These are phyloP conservation scores for Xylariaceae sp. DNA, from an alignment of 2,329 filamentous ascomycete genomes.

Conservation along the genomic window DNA sequence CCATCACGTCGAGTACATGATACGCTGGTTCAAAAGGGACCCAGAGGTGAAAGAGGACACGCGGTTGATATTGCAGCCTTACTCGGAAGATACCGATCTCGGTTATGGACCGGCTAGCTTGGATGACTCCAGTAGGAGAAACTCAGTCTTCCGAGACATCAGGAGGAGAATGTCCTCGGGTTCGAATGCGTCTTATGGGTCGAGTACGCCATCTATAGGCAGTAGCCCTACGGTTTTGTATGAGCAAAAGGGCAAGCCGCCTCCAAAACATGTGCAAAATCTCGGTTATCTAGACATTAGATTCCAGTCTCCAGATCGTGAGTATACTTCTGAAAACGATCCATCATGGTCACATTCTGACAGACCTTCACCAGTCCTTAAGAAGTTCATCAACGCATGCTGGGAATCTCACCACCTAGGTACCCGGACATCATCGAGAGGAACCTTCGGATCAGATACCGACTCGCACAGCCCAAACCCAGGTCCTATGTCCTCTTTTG, in stretches of 20 bases:
- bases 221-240: slow-evolving; percentile 21
- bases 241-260: slow-evolving; percentile 26
- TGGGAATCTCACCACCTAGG: slow-evolving; percentile 29
- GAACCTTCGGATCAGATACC: slow-evolving; percentile 4
- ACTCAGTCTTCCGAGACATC: slow-evolving; percentile 4
- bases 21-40: slow-evolving; percentile 35
- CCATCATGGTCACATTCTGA: not conserved
- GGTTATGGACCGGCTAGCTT: slow-evolving; percentile 16
- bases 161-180: slow-evolving; percentile 2
- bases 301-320: slow-evolving; percentile 28
- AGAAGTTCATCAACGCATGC: slow-evolving; percentile 34
- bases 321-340: not conserved
- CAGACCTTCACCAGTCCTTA: slow-evolving; percentile 25
- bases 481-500: slow-evolving; percentile 5
- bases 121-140: slow-evolving; percentile 4
- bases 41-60: slow-evolving; percentile 31
- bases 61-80: slow-evolving; percentile 26
- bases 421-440: no score
- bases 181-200: slow-evolving; percentile 3
- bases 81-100: slow-evolving; percentile 25
- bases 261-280: slow-evolving; percentile 24
- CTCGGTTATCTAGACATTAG: slow-evolving; percentile 35
- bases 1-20: slow-evolving; percentile 35
- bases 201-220: slow-evolving; percentile 8
- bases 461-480: slow-evolving; percentile 1